Conservation (phyloP, 2,329 filamentous ascomycete genomes). For the Phialophora expanda region DNA sequence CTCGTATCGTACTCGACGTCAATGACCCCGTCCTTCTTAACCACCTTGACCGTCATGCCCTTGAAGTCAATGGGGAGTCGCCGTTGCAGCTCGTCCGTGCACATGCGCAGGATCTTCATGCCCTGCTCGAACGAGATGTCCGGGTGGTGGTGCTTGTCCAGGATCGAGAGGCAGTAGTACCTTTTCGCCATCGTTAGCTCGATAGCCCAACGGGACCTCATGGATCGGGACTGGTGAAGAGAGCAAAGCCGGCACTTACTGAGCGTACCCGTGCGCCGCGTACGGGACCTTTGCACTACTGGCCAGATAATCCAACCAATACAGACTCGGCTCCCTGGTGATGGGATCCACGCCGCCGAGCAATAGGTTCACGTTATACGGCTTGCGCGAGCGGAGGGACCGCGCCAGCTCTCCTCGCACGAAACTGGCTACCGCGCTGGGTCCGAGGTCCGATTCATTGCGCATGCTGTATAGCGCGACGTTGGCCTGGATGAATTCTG, state of each 20-base stretch:
- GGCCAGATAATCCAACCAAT: constrained; percentile 98
- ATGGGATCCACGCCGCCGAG: constrained; percentile 93
- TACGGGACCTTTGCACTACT: constrained; percentile 87
- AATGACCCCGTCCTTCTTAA: constrained; percentile 90
- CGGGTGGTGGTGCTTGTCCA: constrained; percentile 98
- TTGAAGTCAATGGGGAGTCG: constrained; percentile 99
- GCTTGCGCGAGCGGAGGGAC: constrained; percentile 86
- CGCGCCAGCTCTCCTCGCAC: constrained; percentile 91
- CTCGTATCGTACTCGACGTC: constrained; percentile 86
- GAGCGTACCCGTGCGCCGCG: constrained; percentile 96
- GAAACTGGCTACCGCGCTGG: constrained; percentile 87
- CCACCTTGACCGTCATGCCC: constrained; percentile 88
- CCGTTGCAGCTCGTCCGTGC: constrained; percentile 95
- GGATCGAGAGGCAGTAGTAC: constrained; percentile 97
- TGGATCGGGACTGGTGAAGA: background rate
- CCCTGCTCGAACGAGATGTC: constrained; percentile 89
- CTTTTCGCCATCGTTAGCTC: constrained; percentile 19
- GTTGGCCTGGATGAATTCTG: constrained; percentile 99
- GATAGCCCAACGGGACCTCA: background rate
- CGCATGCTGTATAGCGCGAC: constrained; percentile 98
- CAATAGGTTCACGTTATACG: constrained; percentile 95
- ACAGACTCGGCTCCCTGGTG: constrained; percentile 85
- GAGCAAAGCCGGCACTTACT: constrained; percentile 63
- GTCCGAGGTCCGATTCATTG: constrained; percentile 89
- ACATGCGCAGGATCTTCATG: constrained; percentile 90